Percentiles rank a stretch among this genome's conserved stretches.
Conservation (phyloP, 208 protist genomes). For the Leishmania aethiopica region DNA sequence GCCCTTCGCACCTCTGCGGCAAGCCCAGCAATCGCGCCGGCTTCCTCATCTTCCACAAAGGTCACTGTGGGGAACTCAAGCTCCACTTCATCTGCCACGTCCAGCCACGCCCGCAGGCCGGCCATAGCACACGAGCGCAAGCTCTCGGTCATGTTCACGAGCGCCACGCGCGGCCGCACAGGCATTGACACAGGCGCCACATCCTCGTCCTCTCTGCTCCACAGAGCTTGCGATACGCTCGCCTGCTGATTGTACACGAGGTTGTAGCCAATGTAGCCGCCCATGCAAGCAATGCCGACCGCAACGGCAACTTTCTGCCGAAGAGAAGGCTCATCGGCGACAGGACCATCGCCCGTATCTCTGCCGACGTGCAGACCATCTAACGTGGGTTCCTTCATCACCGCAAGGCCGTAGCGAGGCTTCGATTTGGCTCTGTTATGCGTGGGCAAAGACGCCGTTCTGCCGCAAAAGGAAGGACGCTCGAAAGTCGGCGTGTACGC, state of each 20-base stretch:
- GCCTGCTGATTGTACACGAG: slow-evolving; percentile 28
- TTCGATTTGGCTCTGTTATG: not conserved
- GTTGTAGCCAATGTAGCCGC: slow-evolving; percentile 46
- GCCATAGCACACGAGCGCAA: slow-evolving; percentile 20
- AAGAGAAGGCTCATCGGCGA: not conserved
- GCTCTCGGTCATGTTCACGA: slow-evolving; percentile 65
- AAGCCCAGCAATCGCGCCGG: slow-evolving; percentile 35
- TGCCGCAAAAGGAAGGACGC: not conserved
- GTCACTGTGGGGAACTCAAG: slow-evolving; percentile 52
- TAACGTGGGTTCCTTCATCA: not conserved
- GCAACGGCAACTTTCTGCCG: slow-evolving; percentile 31
- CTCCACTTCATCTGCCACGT: slow-evolving; percentile 29
- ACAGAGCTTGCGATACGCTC: slow-evolving; percentile 51
- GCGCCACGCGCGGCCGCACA: slow-evolving; percentile 19
- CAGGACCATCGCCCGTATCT: not conserved
- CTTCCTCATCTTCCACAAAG: slow-evolving; percentile 59
- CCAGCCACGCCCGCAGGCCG: slow-evolving; percentile 35
- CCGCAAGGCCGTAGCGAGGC: no score
- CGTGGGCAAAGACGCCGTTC: not conserved
- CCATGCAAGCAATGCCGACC: slow-evolving; percentile 45
- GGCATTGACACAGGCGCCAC: not conserved
- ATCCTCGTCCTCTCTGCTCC: slow-evolving; percentile 8
- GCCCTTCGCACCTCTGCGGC: slow-evolving; percentile 34
- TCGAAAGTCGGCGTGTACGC: not conserved
- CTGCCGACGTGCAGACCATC: not conserved